These are phyloP conservation scores for Wickerhamiella allomyrinae DNA, from an alignment of 805 yeast genomes.

Conservation along the genomic window DNA sequence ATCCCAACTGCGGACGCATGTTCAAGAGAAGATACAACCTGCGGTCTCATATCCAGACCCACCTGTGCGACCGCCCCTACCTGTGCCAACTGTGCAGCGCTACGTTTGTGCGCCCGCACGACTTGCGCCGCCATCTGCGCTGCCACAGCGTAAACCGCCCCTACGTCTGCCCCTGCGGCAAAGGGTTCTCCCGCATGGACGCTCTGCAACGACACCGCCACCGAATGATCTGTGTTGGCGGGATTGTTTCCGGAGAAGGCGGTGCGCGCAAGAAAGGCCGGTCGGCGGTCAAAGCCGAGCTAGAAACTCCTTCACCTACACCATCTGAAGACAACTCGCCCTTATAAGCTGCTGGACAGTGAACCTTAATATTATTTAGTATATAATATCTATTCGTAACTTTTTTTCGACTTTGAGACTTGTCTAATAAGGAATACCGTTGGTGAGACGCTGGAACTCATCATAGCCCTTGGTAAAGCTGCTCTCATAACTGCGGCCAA, in stretches of 20 bases:
- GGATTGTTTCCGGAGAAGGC: conserved; percentile 24
- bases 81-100: conserved; percentile 62
- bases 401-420: neutral
- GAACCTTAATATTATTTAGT: conserved; percentile 1
- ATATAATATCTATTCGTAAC: neutral
- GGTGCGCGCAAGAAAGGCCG: neutral
- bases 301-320: neutral
- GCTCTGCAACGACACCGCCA: conserved; percentile 71
- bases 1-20: conserved; percentile 61
- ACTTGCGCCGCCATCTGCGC: conserved; percentile 75
- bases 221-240: conserved; percentile 73
- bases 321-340: neutral
- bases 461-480: conserved; percentile 88
- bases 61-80: conserved; percentile 86
- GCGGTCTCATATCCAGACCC: conserved; percentile 93
- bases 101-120: conserved; percentile 90
- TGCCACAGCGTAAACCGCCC: conserved; percentile 62
- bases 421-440: conserved; percentile 81
- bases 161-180: conserved; percentile 82
- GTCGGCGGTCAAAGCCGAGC: neutral
- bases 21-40: conserved; percentile 85
- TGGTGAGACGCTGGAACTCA: conserved; percentile 90
- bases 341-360: neutral
- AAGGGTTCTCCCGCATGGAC: conserved; percentile 78
- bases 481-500: conserved; percentile 73